A percentile compares a stretch with the other conserved stretches of the same genome.
These are phyloP conservation scores for Trichoderma koningii DNA, from an alignment of 2,329 filamentous ascomycete genomes.

Conservation along the genomic window DNA sequence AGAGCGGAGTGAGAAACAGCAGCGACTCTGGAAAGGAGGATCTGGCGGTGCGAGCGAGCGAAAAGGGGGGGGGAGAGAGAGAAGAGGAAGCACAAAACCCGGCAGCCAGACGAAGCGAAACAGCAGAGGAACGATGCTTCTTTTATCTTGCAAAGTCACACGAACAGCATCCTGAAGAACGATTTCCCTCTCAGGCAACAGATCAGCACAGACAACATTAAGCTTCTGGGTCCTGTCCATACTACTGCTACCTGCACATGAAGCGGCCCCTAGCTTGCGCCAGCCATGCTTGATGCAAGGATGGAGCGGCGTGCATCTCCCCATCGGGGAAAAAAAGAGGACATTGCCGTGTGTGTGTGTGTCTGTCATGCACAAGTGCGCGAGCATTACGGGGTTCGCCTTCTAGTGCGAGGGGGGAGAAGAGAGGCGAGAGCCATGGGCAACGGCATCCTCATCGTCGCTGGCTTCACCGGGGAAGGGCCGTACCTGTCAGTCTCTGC, in stretches of 20 bases:
- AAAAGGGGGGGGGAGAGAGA: neutral
- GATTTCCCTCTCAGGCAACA: constrained; percentile 9
- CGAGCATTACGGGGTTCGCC: neutral
- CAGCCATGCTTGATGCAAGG: constrained; percentile 12
- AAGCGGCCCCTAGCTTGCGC: constrained; percentile 9
- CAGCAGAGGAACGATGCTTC: neutral
- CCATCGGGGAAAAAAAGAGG: neutral
- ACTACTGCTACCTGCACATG: neutral
- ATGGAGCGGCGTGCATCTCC: constrained; percentile 19
- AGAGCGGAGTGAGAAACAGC: constrained; percentile 19
- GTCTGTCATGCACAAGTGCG: constrained; percentile 9
- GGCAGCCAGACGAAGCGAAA: neutral
- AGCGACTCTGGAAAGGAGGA: constrained; percentile 7
- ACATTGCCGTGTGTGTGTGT: neutral
- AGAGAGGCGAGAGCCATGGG: no score
- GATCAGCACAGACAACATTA: constrained; percentile 22
- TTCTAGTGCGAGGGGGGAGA: neutral
- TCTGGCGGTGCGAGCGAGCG: constrained; percentile 7
- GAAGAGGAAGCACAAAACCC: neutral
- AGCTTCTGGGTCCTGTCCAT: constrained; percentile 20
- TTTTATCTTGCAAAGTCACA: no score
- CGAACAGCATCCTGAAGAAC: neutral
- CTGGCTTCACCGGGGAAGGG: constrained; percentile 4
- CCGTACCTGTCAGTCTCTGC: neutral
- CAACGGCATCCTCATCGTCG: neutral